phyloP scores from a whole-genome alignment of 345 rosid species.

The Kernera saxatilis region DNA sequence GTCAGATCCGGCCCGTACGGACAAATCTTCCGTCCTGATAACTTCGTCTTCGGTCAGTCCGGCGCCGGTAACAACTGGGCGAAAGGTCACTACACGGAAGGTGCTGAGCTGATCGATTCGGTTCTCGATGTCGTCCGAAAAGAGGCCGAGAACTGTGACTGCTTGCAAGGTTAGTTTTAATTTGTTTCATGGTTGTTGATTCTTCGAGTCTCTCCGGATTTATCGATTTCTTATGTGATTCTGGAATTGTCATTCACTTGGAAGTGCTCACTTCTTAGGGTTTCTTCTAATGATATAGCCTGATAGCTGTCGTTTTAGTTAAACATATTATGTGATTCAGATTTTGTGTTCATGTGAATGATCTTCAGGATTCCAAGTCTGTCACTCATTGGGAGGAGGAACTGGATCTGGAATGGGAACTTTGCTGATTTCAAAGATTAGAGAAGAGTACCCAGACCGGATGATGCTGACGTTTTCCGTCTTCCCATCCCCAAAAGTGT shows the following conservation, averaged over 20 bases:
- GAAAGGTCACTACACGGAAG: constrained; percentile 33
- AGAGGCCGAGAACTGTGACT: constrained; percentile 35
- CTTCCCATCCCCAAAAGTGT: constrained; percentile 66
- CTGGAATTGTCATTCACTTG: neutral
- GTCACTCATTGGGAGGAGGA: constrained; percentile 70
- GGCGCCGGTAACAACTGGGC: constrained; percentile 37
- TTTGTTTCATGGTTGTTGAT: neutral
- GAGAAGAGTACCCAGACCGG: constrained; percentile 65
- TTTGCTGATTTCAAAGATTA: constrained; percentile 57
- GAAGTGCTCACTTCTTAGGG: neutral
- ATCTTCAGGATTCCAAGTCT: constrained; percentile 57
- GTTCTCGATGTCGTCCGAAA: constrained; percentile 34
- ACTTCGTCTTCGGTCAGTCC: constrained; percentile 33
- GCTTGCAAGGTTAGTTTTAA: constrained; percentile 24
- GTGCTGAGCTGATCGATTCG: constrained; percentile 34
- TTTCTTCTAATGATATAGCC: neutral
- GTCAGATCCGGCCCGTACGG: constrained; percentile 74
- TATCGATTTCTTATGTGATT: neutral
- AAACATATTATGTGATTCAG: neutral
- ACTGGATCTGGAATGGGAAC: constrained; percentile 79
- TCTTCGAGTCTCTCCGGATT: neutral
- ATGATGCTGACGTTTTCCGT: constrained; percentile 75
- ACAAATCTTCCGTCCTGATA: constrained; percentile 34
- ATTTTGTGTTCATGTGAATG: constrained; percentile 6
- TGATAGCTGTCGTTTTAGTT: neutral